Base-by-base conservation (phyloP, 495 filamentous ascomycete species). In the Ramalina peruviana region DNA sequence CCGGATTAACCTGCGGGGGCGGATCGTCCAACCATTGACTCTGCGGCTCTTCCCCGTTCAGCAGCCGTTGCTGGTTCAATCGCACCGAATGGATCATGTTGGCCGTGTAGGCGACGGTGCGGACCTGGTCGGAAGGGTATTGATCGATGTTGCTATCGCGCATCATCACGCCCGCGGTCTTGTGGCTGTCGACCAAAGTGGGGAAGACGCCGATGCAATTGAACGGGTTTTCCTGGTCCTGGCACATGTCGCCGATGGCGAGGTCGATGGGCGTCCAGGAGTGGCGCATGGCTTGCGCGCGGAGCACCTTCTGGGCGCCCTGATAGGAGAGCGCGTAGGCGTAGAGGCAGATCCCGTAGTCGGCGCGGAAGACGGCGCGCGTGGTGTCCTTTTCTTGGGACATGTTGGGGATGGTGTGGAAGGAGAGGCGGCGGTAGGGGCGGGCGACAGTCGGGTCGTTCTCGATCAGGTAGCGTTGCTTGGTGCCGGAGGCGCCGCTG, bases 251-350 rank as follows among this genome's bases (percentile, higher is more conserved):
- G n/a, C 70, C 66, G n/a, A 79, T 57, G 3, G 67, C 65, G 16
- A 72, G 64, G 44, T 78, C 76, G 41, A 72, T 72, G 3, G 70
- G 63, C 13, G 60, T 60, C 15, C 61, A 61, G 16, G 59, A 62
- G 6, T 62, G 59, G 17, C 68, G 67, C 1, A 72, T 62, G 5
- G 65, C 69, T 16, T 74, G 62, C 39, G 66, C 68, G 15, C 66
- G 60, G n/a, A 80, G 67, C 13, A 78, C 61, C 19, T 72, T 73
- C 21, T 65, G 69, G 3, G 76, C 76, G 5, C 76, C 74, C 40
- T 63, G 56, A 25, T 68, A 69, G 0, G 73, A 73, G 3, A 81
- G 65, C 0, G 75, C 76, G 58, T 82, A 82, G 19, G 69, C 63
- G 46, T 71, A 68, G 6, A 69, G 66, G 61, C 75, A 81, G 23